phyloP scores from a whole-genome alignment of 306 rosid species.

The Vicia sativa region DNA sequence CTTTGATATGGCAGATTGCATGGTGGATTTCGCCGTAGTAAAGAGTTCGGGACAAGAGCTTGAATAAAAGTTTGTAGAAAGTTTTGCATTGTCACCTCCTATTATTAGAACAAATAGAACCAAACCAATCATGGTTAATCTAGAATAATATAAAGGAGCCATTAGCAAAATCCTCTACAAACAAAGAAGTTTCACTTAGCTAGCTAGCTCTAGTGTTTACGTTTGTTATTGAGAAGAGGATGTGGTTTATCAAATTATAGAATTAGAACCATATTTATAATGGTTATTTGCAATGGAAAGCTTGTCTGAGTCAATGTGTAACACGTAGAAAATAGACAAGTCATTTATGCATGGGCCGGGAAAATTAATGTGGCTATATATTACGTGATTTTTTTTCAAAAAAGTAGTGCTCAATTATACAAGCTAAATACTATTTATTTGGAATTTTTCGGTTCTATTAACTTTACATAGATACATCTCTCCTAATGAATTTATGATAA shows the following conservation, averaged over 20 bases:
- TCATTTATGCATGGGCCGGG: conserved; percentile 10
- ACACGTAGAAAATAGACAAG: conserved; percentile 47
- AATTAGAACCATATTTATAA: conserved; percentile 44
- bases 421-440: no score
- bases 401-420: no score
- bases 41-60: conserved; percentile 65
- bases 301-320: conserved; percentile 27
- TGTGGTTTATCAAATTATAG: conserved; percentile 25
- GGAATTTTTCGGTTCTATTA: no score
- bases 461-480: no score
- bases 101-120: conserved; percentile 42
- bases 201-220: neutral
- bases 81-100: conserved; percentile 61
- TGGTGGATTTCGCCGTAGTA: conserved; percentile 53
- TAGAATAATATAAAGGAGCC: neutral
- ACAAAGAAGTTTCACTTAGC: no score
- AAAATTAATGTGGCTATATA: neutral
- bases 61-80: conserved; percentile 63
- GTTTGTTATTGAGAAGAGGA: neutral
- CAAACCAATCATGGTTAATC: conserved; percentile 31
- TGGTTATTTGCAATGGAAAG: neutral
- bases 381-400: no score
- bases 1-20: conserved; percentile 63
- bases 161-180: neutral
- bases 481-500: conserved; percentile 2